phyloP scores from a whole-genome alignment of 345 rosid species.

The Citrus hindsii region DNA sequence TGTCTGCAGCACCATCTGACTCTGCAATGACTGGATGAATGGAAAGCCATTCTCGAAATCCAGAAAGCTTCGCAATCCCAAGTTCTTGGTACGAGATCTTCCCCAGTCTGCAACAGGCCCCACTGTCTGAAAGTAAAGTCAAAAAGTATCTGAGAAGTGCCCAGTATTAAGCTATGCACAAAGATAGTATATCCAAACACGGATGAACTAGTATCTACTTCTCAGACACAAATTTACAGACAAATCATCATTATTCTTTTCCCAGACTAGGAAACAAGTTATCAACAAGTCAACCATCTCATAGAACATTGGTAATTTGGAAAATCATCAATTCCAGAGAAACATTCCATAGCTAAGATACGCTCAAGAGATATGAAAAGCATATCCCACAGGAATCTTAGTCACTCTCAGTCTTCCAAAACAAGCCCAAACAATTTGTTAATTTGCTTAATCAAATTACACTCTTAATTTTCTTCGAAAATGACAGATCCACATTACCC shows the following conservation, averaged over 20 bases:
- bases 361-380: not conserved
- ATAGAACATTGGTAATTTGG: not conserved
- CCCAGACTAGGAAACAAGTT: not conserved
- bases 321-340: slow-evolving; percentile 2
- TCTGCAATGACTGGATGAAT: slow-evolving; percentile 64
- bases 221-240: not conserved
- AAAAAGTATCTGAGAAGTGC: slow-evolving; percentile 3
- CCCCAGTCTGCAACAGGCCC: slow-evolving; percentile 20
- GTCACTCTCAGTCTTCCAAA: not conserved
- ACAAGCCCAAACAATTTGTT: not conserved
- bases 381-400: not conserved
- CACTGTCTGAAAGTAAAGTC: slow-evolving; percentile 39
- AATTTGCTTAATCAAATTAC: not conserved
- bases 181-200: not conserved
- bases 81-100: slow-evolving; percentile 80
- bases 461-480: not conserved
- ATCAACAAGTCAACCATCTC: not conserved
- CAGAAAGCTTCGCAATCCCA: slow-evolving; percentile 87
- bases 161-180: not conserved
- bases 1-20: slow-evolving; percentile 39
- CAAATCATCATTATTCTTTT: not conserved
- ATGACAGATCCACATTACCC: not conserved
- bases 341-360: not conserved
- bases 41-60: slow-evolving; percentile 82
- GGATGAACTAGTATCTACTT: not conserved